Evolutionary conservation across 106 monocot genomes (phyloP).

Genomic region (Dioscorea dumetorum): DNA sequence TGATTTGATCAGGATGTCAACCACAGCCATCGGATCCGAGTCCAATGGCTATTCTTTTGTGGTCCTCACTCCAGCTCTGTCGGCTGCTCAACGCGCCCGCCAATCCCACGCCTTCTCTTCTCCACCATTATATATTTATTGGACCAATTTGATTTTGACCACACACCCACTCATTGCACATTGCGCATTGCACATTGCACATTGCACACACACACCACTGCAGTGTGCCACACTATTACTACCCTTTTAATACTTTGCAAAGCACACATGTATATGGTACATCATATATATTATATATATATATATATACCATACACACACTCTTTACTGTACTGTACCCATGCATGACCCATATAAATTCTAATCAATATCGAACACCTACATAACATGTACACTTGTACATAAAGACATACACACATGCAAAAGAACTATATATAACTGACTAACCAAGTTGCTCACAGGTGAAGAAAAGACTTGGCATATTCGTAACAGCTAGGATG

Average conservation of each 20-base stretch:
- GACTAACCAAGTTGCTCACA: background rate
- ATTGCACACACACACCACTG: background rate
- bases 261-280: too few relatives aligned
- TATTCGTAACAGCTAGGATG: too few relatives aligned
- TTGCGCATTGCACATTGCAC: too few relatives aligned
- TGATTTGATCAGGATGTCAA: slow-evolving; percentile 4
- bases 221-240: slow-evolving; percentile 1
- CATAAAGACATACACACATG: too few relatives aligned
- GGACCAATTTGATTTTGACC: slow-evolving; percentile 37
- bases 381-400: too few relatives aligned
- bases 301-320: too few relatives aligned
- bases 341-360: too few relatives aligned
- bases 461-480: too few relatives aligned
- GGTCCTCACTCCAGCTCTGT: background rate
- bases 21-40: background rate
- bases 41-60: slow-evolving; percentile 1
- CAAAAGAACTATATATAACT: too few relatives aligned
- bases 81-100: slow-evolving; percentile 11
- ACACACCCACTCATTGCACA: slow-evolving; percentile 25
- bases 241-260: too few relatives aligned
- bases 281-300: too few relatives aligned
- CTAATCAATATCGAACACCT: background rate
- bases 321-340: too few relatives aligned
- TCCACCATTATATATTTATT: slow-evolving; percentile 12
- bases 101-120: background rate